Evolutionary conservation across 306 rosid genomes (phyloP).

Genomic region (Albizia julibrissin): DNA sequence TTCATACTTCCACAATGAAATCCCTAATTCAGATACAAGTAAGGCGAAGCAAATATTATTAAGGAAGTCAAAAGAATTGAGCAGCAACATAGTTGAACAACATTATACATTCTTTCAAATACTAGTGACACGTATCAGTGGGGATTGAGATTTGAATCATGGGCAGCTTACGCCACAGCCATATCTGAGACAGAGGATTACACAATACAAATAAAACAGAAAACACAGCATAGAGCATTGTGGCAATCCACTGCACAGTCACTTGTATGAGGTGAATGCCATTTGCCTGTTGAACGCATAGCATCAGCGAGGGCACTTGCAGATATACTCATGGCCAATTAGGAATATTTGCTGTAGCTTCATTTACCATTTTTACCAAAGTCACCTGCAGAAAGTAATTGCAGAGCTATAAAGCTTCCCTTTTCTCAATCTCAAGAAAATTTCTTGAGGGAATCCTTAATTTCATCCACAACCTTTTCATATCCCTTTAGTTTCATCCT

Average conservation of each 20-base stretch:
- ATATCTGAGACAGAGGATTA: conserved; percentile 13
- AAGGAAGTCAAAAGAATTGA: conserved; percentile 2
- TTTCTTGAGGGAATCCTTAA: not conserved
- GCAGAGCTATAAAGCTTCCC: conserved; percentile 1
- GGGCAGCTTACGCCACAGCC: not conserved
- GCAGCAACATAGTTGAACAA: not conserved
- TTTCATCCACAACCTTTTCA: not conserved
- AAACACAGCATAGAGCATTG: not conserved
- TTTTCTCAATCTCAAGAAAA: not conserved
- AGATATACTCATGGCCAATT: conserved; percentile 55
- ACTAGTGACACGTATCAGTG: not conserved
- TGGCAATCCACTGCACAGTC: not conserved
- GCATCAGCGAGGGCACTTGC: not conserved
- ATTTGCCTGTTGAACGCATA: conserved; percentile 5
- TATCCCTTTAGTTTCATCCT: not conserved
- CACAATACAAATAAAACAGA: conserved; percentile 18
- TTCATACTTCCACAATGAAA: not conserved
- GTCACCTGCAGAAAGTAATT: conserved; percentile 65
- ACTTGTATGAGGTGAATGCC: not conserved
- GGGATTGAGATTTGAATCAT: not conserved
- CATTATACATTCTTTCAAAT: conserved; percentile 11
- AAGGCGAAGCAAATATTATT: not conserved
- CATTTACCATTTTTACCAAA: conserved; percentile 87
- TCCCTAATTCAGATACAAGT: not conserved
- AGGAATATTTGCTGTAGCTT: conserved; percentile 82